Conservation (phyloP, 2,329 filamentous ascomycete species). For the Tolypocladium amazonense region DNA sequence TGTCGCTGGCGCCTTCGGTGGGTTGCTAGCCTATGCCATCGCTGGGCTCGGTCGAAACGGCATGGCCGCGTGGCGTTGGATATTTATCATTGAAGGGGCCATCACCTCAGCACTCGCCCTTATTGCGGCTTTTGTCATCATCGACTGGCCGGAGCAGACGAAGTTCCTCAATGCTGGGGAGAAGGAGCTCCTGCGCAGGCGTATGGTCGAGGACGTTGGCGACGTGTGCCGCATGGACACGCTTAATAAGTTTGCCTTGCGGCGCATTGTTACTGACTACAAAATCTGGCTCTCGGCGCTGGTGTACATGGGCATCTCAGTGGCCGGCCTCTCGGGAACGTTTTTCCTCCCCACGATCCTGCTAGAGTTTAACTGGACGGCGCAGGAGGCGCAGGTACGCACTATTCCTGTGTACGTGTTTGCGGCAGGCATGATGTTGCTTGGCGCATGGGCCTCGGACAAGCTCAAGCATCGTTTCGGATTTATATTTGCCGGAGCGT, state of each 20-base stretch:
- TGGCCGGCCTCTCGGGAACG: slow-evolving; percentile 31
- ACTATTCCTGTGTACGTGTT: slow-evolving; percentile 26
- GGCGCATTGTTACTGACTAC: slow-evolving; percentile 34
- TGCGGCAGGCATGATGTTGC: slow-evolving; percentile 17
- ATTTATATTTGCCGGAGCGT: slow-evolving; percentile 40
- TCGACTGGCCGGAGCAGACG: slow-evolving; percentile 17
- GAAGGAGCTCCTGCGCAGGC: slow-evolving; percentile 27
- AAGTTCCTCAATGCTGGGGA: slow-evolving; percentile 35
- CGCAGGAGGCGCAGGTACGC: slow-evolving; percentile 21
- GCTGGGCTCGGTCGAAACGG: slow-evolving; percentile 31
- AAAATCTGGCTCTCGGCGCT: slow-evolving; percentile 31
- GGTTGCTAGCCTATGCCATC: slow-evolving; percentile 37
- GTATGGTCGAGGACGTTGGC: slow-evolving; percentile 29
- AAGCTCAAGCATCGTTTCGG: slow-evolving; percentile 38
- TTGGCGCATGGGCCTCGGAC: slow-evolving; percentile 35
- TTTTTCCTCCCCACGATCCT: slow-evolving; percentile 29
- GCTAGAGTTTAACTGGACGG: slow-evolving; percentile 21
- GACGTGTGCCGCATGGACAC: slow-evolving; percentile 38
- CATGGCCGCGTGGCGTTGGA: slow-evolving; percentile 36
- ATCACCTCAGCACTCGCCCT: slow-evolving; percentile 11
- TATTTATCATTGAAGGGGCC: slow-evolving; percentile 19
- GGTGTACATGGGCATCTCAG: slow-evolving; percentile 27
- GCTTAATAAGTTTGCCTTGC: slow-evolving; percentile 34
- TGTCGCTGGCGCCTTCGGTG: slow-evolving; percentile 31
- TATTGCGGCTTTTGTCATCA: slow-evolving; percentile 11